These are phyloP conservation scores for Xenoacremonium recifei DNA, from an alignment of 2,329 filamentous ascomycete genomes.

Conservation along the genomic window DNA sequence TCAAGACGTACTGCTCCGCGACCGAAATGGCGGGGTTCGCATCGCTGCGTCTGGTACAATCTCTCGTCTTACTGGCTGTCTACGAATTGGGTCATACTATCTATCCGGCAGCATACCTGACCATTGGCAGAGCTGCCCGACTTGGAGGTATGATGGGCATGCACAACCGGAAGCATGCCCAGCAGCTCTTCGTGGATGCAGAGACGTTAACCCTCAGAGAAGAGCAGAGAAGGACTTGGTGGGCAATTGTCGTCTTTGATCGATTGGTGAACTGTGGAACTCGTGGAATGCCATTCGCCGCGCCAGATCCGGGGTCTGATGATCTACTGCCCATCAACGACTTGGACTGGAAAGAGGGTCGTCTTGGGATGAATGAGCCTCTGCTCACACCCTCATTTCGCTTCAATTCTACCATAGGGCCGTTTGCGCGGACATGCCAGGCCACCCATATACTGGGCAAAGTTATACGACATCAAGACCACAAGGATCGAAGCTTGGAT, in stretches of 20 bases:
- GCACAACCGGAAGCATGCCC: constrained; percentile 4
- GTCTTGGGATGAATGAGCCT: constrained; percentile 13
- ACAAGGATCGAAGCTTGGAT: constrained; percentile 1
- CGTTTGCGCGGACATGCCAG: constrained; percentile 15
- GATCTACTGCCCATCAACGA: constrained; percentile 18
- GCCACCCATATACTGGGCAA: constrained; percentile 19
- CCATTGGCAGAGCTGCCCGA: constrained; percentile 16
- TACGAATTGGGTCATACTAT: constrained; percentile 15
- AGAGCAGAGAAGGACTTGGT: constrained; percentile 18
- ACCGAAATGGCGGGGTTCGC: constrained; percentile 12
- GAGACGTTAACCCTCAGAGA: constrained; percentile 16
- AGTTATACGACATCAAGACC: constrained; percentile 10
- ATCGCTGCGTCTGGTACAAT: constrained; percentile 14
- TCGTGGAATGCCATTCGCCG: constrained; percentile 5
- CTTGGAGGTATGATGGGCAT: constrained; percentile 16
- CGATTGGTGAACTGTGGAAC: constrained; percentile 14
- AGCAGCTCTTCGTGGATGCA: constrained; percentile 11
- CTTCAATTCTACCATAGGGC: constrained; percentile 8
- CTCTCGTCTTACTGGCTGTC: constrained; percentile 9
- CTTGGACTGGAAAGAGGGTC: constrained; percentile 15
- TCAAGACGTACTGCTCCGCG: constrained; percentile 8
- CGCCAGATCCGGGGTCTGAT: constrained; percentile 9
- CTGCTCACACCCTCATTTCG: constrained; percentile 15
- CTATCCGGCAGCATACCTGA: constrained; percentile 18
- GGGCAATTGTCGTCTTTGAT: constrained; percentile 19